Evolutionary conservation across 2,329 filamentous ascomycete species (phyloP).

Genomic region (Colletotrichum trifolii): DNA sequence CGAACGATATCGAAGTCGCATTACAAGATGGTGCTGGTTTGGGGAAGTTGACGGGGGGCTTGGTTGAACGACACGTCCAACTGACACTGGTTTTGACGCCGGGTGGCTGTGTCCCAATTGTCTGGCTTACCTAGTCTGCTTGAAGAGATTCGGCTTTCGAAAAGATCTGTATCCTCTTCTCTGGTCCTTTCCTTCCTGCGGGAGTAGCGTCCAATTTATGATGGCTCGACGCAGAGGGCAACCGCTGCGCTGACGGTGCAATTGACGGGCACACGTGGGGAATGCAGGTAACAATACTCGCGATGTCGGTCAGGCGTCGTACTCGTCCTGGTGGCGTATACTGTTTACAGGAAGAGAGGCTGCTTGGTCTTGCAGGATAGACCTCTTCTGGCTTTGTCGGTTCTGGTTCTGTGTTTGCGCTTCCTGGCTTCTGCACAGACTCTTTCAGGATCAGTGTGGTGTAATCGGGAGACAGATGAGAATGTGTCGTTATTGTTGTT

Average conservation of each 20-base stretch:
- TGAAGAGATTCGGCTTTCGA: not conserved
- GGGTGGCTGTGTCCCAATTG: not conserved
- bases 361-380: constrained; percentile 2
- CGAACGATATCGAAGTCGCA: constrained; percentile 14
- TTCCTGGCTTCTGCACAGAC: not conserved
- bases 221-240: constrained; percentile 19
- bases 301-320: constrained; percentile 27
- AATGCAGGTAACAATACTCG: constrained; percentile 27
- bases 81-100: not conserved
- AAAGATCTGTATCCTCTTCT: not conserved
- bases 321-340: constrained; percentile 15
- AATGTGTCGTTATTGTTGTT: not conserved
- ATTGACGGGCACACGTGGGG: constrained; percentile 30
- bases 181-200: not conserved
- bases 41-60: constrained; percentile 8
- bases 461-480: not conserved
- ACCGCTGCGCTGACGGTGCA: constrained; percentile 4
- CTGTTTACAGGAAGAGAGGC: constrained; percentile 9
- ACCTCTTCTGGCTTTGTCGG: not conserved
- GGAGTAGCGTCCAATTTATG: constrained; percentile 17
- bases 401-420: not conserved
- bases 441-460: too few species aligned
- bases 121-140: not conserved
- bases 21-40: constrained; percentile 19
- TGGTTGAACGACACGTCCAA: too few species aligned